Base-by-base conservation (phyloP, 179 eudicot species). In the Monotropa hypopitys region DNA sequence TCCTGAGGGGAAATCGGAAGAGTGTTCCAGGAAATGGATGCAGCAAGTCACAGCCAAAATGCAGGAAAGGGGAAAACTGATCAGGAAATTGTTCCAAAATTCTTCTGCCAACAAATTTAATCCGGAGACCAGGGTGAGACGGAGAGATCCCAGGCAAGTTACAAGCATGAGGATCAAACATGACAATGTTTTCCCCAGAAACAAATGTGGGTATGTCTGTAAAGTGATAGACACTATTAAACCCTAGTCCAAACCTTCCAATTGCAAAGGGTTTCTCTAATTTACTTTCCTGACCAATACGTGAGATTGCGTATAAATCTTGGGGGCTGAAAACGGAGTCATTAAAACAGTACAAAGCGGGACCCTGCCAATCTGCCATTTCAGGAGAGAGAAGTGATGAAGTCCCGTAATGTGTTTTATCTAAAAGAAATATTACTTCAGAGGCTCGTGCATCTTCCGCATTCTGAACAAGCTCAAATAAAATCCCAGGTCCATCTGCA, bases 351-450 rank as follows among this genome's bases (percentile, higher is more conserved):
- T 96, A 96, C 70, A 96, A 84, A 78, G 98, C 97, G 51, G 99
- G 98, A 51, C 99, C 99, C 85, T 96, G 99, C 99, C 98, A 96
- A 77, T 96, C 98, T 53, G 94, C 98, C 99, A 96, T 94, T 85
- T 96, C 99, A 67, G 96, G 98, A 18, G 99, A 96, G 69, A 96
- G 98, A 86, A 96, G 84, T 68, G 99, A 96, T 69, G 99, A 94
- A 53, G 96, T 90, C 79, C 98, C 98, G 81, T 91, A 92, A 56
- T 96, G 97, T 75, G 98, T 90, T 87, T 85, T 93, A 83, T 96
- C 99, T 83, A 96, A 86, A 76, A 96, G 84, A 85, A 96, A 96
- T 67, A 67, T 79, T 68, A 96, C 98, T 81, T 93, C 88, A 35
- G 98, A 91, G 73, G 99, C 98, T 79, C 89, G 92, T 28, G 99